Conservation (phyloP, 345 rosid genomes). For the Rubroshorea leprosula region DNA sequence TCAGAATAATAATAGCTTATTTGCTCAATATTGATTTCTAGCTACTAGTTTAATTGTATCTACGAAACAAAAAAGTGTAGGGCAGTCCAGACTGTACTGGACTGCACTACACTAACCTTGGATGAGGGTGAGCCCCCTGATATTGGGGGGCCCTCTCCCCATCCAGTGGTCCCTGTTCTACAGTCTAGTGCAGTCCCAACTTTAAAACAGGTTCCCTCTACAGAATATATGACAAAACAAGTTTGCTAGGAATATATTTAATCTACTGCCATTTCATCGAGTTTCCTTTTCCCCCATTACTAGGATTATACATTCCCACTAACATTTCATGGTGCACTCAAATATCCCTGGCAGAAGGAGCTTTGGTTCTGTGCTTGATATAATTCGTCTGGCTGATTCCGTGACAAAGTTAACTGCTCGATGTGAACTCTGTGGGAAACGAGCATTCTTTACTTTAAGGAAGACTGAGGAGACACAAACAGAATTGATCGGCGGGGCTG, state of each 20-base stretch:
- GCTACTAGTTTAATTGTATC: background rate
- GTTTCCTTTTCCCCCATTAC: too few species aligned
- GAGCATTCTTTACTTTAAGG: slow-evolving; percentile 68
- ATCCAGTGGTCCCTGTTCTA: too few species aligned
- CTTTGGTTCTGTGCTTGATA: slow-evolving; percentile 73
- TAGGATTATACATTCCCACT: background rate
- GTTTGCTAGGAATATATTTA: too few species aligned
- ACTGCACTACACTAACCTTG: too few species aligned
- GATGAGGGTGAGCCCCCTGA: too few species aligned
- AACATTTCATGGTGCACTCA: slow-evolving; percentile 1
- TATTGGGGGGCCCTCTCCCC: too few species aligned
- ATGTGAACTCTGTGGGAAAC: slow-evolving; percentile 75
- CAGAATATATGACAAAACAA: too few species aligned
- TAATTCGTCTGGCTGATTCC: slow-evolving; percentile 77
- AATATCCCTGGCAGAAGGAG: slow-evolving; percentile 43
- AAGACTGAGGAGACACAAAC: slow-evolving; percentile 63
- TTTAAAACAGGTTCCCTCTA: too few species aligned
- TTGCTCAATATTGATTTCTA: background rate
- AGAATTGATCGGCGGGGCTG: slow-evolving; percentile 72
- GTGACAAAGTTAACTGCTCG: slow-evolving; percentile 71
- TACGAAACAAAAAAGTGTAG: background rate
- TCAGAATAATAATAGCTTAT: too few species aligned
- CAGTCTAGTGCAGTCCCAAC: too few species aligned
- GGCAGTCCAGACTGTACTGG: too few species aligned
- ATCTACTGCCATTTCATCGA: too few species aligned